Conservation (phyloP, 2,329 filamentous ascomycete species). For the Penicillium crustosum region DNA sequence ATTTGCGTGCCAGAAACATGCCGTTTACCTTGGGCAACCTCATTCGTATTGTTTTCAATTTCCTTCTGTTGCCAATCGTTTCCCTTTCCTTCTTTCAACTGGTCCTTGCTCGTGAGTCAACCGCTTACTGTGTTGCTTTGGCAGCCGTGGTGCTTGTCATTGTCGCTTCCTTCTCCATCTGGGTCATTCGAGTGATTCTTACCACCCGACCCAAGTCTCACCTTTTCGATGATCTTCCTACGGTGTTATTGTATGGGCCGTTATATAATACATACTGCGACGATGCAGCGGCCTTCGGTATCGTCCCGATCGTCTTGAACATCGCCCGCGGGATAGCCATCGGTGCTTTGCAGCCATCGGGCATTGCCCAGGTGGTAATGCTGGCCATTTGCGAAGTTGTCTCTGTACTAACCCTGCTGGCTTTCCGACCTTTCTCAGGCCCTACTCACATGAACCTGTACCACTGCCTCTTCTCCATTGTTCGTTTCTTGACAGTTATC, state of each 20-base stretch:
- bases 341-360: conserved; percentile 87
- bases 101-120: conserved; percentile 68
- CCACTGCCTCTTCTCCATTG: conserved; percentile 76
- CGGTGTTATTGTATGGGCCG: conserved; percentile 84
- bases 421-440: conserved; percentile 84
- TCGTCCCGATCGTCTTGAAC: conserved; percentile 81
- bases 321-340: conserved; percentile 86
- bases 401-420: conserved; percentile 79
- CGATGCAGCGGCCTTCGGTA: conserved; percentile 83
- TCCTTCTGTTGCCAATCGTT: conserved; percentile 83
- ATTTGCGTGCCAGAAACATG: conserved; percentile 85
- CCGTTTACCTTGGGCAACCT: conserved; percentile 80
- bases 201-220: conserved; percentile 78
- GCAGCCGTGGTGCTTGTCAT: conserved; percentile 73
- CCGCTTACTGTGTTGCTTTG: conserved; percentile 68
- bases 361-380: conserved; percentile 87
- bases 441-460: conserved; percentile 98
- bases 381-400: conserved; percentile 94
- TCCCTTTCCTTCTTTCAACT: conserved; percentile 89
- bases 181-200: conserved; percentile 79
- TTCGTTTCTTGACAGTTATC: conserved; percentile 74
- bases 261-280: conserved; percentile 98
- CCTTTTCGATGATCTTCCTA: conserved; percentile 90
- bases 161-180: conserved; percentile 70
- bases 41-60: conserved; percentile 87